phyloP scores from a whole-genome alignment of 1,284 basidiomycete genomes.

The Singerocomus rubriflavus region DNA sequence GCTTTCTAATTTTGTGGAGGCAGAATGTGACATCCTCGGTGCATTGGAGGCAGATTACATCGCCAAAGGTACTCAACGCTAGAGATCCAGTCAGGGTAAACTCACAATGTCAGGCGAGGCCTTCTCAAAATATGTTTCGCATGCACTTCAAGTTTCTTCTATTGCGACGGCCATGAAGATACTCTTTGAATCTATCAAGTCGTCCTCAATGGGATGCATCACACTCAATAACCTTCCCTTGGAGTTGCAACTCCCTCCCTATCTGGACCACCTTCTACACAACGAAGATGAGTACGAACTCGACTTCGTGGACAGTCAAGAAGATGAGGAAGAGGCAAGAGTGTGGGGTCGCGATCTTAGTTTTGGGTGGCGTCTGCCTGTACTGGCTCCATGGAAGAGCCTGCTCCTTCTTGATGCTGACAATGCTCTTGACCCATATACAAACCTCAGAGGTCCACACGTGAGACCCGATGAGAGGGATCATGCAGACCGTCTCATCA shows the following conservation, averaged over 20 bases:
- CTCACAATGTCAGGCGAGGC: conserved; percentile 45
- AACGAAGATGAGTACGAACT: conserved; percentile 48
- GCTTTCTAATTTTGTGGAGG: conserved; percentile 76
- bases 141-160: conserved; percentile 64
- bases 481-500: conserved; percentile 65
- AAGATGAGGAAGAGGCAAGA: conserved; percentile 54
- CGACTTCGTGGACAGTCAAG: conserved; percentile 41
- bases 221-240: conserved; percentile 73
- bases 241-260: conserved; percentile 79
- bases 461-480: conserved; percentile 61
- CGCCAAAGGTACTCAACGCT: conserved; percentile 48
- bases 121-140: conserved; percentile 51
- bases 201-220: conserved; percentile 67
- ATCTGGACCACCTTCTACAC: conserved; percentile 65
- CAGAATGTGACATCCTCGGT: conserved; percentile 68
- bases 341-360: conserved; percentile 68
- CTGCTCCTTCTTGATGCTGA: conserved; percentile 72
- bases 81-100: background rate
- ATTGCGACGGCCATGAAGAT: conserved; percentile 73
- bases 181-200: conserved; percentile 74
- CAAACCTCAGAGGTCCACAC: conserved; percentile 56
- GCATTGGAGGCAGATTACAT: conserved; percentile 67
- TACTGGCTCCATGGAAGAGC: conserved; percentile 91
- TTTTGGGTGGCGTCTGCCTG: conserved; percentile 68
- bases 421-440: conserved; percentile 59